phyloP scores from a whole-genome alignment of 2,329 filamentous ascomycete genomes.

The Aaosphaeria arxii region DNA sequence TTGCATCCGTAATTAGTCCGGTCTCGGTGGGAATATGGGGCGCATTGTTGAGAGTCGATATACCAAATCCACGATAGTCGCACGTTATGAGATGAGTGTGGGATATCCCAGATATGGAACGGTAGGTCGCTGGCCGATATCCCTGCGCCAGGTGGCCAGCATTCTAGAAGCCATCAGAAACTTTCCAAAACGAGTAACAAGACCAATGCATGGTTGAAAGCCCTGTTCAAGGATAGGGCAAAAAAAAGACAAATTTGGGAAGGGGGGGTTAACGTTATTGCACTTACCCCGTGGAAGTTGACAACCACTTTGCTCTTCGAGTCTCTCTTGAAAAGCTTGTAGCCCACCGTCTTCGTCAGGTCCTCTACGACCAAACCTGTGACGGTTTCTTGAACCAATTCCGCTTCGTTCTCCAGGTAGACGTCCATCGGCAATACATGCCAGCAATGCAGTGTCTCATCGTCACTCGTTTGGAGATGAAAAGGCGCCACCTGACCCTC shows the following conservation, averaged over 20 bases:
- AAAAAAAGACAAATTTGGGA: constrained; percentile 1
- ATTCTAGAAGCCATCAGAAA: constrained; percentile 53
- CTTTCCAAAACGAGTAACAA: neutral
- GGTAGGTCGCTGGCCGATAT: constrained; percentile 73
- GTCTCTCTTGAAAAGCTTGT: constrained; percentile 50
- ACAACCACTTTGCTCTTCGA: constrained; percentile 53
- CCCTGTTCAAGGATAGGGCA: constrained; percentile 1
- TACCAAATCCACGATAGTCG: constrained; percentile 87
- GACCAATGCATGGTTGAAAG: neutral
- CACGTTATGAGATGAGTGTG: constrained; percentile 79
- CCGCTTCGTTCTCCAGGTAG: constrained; percentile 68
- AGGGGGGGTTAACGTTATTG: neutral
- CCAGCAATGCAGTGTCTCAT: constrained; percentile 81
- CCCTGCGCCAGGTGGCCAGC: constrained; percentile 81
- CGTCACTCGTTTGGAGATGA: constrained; percentile 69
- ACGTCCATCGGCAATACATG: constrained; percentile 79
- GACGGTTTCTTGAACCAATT: constrained; percentile 43
- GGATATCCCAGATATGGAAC: constrained; percentile 66
- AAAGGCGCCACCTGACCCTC: constrained; percentile 89
- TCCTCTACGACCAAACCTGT: constrained; percentile 40
- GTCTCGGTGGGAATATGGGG: constrained; percentile 64
- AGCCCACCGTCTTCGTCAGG: constrained; percentile 48
- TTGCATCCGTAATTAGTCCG: constrained; percentile 77
- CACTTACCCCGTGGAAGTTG: constrained; percentile 62
- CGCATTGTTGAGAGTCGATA: constrained; percentile 63